Base-by-base conservation (phyloP, 1,139 yeast genomes). In the Sugiyamaella sp. region DNA sequence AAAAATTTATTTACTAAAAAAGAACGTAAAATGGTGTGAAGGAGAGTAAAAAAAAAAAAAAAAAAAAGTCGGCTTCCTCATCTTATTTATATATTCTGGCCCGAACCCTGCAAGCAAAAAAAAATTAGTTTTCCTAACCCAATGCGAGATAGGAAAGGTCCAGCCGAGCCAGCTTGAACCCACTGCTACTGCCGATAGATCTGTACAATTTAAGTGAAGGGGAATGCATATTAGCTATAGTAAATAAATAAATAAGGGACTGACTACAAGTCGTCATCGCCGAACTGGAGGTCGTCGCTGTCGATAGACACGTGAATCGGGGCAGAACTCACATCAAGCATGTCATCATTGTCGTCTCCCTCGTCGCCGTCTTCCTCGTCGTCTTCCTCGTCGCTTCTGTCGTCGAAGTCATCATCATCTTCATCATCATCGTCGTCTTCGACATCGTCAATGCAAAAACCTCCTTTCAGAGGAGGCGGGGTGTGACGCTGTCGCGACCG, bases 351-450 rank as follows among this genome's bases (percentile, higher is more conserved):
- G 22, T 19, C 25, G 22, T 33, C 42, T 10, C 33, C 20, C 16
- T 39, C 51, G 12, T 29, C 35, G 14, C 24, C 49, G 10, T 45
- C 49, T 17, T 35, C 49, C 8, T 51, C 54, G 16, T 47, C 59
- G 10, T 46, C 49, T n/a, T 48, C 51, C 2, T 48, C 40, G n/a
- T 41, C 40, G 10, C 21, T 16, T 14, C 38, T 16, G 10, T 40
- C 46, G 3, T 39, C 20, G 16, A 40, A 24, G 2, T 47, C 52
- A 16, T 49, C 46, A 16, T 52, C 49, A 21, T 52, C 49, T n/a
- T 48, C 55, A 4, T 48, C 51, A 2, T 46, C 47, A 2, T 46
- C 49, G 2, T 46, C 51, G 22, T 48, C 51, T 3, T 48, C 51
- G 10, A 19, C 27, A 39, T 48, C 52, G 16, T 43, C 52, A 33